A percentile compares a stretch with the other conserved stretches of the same genome.
These are phyloP conservation scores for Mycena amicta DNA, from an alignment of 768 basidiomycete species.

Conservation along the genomic window DNA sequence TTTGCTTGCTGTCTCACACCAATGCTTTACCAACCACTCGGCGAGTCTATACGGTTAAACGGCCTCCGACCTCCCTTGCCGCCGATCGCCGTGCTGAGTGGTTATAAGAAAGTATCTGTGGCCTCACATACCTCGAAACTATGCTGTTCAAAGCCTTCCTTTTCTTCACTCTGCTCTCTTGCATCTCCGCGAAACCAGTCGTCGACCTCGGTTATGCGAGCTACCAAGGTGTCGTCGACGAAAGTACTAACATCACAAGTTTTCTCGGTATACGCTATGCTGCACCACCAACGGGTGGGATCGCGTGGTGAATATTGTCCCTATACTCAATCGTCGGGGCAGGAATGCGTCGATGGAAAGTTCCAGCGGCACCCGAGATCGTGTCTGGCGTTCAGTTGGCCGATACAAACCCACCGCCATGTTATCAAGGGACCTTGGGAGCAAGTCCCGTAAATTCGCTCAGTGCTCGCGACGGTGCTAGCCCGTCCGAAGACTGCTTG, in stretches of 20 bases:
- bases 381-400: conserved; percentile 2
- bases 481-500: too few species aligned
- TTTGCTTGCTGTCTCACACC: too few species aligned
- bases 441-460: too few species aligned
- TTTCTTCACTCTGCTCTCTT: neutral
- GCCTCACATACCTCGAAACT: neutral
- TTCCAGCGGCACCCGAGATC: neutral
- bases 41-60: too few species aligned
- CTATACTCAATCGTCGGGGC: neutral
- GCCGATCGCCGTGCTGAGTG: too few species aligned
- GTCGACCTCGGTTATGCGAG: conserved; percentile 27
- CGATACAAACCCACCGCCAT: neutral
- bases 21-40: too few species aligned
- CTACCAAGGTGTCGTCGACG: conserved; percentile 26
- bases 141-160: neutral
- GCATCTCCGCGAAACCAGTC: neutral
- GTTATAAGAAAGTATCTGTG: too few species aligned
- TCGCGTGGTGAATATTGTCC: neutral
- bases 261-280: conserved; percentile 22
- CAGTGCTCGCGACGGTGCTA: too few species aligned
- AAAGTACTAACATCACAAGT: conserved; percentile 16
- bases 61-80: too few species aligned
- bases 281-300: conserved; percentile 3
- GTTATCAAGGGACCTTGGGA: neutral
- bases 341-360: conserved; percentile 8